phyloP scores from a whole-genome alignment of 352 stramenopile species.

The Phytophthora fragariae region DNA sequence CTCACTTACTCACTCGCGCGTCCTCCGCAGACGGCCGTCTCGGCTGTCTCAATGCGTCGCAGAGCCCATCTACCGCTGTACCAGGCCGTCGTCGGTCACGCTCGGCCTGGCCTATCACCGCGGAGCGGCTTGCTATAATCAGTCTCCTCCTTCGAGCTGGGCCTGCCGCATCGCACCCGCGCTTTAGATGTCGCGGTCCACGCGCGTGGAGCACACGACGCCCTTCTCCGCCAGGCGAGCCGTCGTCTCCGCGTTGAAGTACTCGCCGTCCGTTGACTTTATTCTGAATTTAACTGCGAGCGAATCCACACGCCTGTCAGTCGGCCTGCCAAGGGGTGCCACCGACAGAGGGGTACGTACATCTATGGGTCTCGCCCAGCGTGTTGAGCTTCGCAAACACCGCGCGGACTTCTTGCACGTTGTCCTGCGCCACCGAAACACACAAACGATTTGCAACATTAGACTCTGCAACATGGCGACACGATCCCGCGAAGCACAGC shows the following conservation, averaged over 20 bases:
- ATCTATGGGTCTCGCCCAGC: slow-evolving; percentile 72
- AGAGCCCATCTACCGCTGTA: slow-evolving; percentile 16
- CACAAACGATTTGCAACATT: slow-evolving; percentile 9
- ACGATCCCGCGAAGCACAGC: slow-evolving; percentile 7
- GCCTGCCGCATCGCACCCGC: slow-evolving; percentile 14
- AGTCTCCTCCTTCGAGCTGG: slow-evolving; percentile 3
- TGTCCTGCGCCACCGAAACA: slow-evolving; percentile 44
- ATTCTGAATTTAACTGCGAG: slow-evolving; percentile 80
- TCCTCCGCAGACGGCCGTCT: background rate
- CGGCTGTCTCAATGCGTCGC: slow-evolving; percentile 16
- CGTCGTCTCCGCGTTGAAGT: slow-evolving; percentile 76
- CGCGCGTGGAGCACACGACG: slow-evolving; percentile 81
- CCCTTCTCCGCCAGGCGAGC: slow-evolving; percentile 77
- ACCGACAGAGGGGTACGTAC: slow-evolving; percentile 44
- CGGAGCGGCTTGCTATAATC: slow-evolving; percentile 6
- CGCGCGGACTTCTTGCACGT: slow-evolving; percentile 64
- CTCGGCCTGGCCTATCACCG: slow-evolving; percentile 4
- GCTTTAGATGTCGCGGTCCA: slow-evolving; percentile 68
- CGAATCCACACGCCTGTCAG: background rate
- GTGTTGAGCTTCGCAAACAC: slow-evolving; percentile 76
- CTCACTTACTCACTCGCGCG: slow-evolving; percentile 1
- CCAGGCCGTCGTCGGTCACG: slow-evolving; percentile 8
- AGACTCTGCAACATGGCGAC: slow-evolving; percentile 10
- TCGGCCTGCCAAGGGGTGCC: slow-evolving; percentile 5
- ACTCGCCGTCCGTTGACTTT: slow-evolving; percentile 84